phyloP scores from a whole-genome alignment of 108 stramenopile species.

The Pseudonitzschia delicatissima region DNA sequence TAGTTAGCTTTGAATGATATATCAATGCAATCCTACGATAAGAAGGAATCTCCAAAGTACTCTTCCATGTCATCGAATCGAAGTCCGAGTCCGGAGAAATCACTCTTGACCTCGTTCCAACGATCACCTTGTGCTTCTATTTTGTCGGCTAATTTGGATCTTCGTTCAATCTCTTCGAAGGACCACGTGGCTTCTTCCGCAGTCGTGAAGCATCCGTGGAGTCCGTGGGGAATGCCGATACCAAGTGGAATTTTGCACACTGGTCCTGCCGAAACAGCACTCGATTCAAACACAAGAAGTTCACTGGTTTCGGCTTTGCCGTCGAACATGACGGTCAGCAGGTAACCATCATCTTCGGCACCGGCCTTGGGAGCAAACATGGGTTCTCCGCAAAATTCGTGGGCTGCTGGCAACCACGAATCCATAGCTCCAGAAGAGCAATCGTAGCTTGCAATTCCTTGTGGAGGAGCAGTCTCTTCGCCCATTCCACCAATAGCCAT shows the following conservation, averaged over 20 bases:
- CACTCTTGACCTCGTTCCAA: slow-evolving; percentile 90
- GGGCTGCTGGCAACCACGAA: slow-evolving; percentile 64
- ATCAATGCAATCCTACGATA: slow-evolving; percentile 12
- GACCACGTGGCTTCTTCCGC: slow-evolving; percentile 68
- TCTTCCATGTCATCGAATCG: slow-evolving; percentile 86
- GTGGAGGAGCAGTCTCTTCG: slow-evolving; percentile 63
- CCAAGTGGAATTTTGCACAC: slow-evolving; percentile 70
- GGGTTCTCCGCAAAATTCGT: slow-evolving; percentile 87
- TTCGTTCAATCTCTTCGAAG: slow-evolving; percentile 72
- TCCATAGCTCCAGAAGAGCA: slow-evolving; percentile 43
- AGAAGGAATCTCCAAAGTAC: slow-evolving; percentile 68
- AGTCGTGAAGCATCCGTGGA: slow-evolving; percentile 70
- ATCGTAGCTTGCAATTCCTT: slow-evolving; percentile 75
- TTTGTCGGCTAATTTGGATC: slow-evolving; percentile 80
- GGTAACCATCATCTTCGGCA: slow-evolving; percentile 65
- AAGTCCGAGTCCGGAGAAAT: slow-evolving; percentile 85
- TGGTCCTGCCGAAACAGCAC: slow-evolving; percentile 55
- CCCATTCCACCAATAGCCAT: slow-evolving; percentile 65
- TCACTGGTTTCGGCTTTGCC: slow-evolving; percentile 60
- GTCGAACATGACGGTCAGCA: slow-evolving; percentile 65
- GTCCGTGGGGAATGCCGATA: slow-evolving; percentile 75
- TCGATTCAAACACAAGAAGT: slow-evolving; percentile 59
- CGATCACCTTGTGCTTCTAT: slow-evolving; percentile 79
- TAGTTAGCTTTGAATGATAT: neutral
- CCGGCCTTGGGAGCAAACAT: slow-evolving; percentile 63